Conservation (phyloP, 495 filamentous ascomycete genomes). For the Echria macrotheca region DNA sequence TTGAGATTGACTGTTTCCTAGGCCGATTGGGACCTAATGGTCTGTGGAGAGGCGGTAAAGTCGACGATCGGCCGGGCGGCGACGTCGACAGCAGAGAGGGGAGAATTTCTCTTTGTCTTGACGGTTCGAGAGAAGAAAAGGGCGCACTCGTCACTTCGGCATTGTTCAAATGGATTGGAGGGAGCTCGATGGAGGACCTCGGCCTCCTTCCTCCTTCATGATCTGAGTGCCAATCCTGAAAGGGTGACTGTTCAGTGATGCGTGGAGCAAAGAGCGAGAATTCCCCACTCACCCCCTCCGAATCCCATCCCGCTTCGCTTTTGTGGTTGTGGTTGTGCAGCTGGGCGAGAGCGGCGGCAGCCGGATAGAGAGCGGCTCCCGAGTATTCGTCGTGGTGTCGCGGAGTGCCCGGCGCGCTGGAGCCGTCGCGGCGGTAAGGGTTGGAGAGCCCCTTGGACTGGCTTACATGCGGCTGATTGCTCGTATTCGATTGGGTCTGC, state of each 20-base stretch:
- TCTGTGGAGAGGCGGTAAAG: constrained; percentile 73
- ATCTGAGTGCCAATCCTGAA: constrained; percentile 67
- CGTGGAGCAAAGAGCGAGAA: not conserved
- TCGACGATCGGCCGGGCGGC: constrained; percentile 80
- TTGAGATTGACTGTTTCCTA: constrained; percentile 78
- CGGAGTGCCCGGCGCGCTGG: constrained; percentile 66
- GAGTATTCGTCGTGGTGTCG: constrained; percentile 70
- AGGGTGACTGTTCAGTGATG: constrained; percentile 21
- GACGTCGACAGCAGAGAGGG: constrained; percentile 77
- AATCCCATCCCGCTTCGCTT: constrained; percentile 75
- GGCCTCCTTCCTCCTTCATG: constrained; percentile 53
- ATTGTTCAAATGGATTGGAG: constrained; percentile 57
- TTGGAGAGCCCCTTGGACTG: constrained; percentile 36
- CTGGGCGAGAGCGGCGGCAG: constrained; percentile 81
- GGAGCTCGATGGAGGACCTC: constrained; percentile 65
- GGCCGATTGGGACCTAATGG: constrained; percentile 56
- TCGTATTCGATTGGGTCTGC: constrained; percentile 26
- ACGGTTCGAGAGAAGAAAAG: constrained; percentile 55
- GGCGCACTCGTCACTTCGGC: constrained; percentile 65
- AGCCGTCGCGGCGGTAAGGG: constrained; percentile 55
- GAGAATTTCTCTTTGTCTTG: constrained; percentile 62
- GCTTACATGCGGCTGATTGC: constrained; percentile 22
- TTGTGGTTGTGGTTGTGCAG: constrained; percentile 71
- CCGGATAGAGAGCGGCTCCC: constrained; percentile 55
- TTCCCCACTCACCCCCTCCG: constrained; percentile 61